Percentiles rank a stretch among this genome's conserved stretches.
Evolutionary conservation across 23 red algal species (phyloP).

Genomic region (Gracilaria domingensis): DNA sequence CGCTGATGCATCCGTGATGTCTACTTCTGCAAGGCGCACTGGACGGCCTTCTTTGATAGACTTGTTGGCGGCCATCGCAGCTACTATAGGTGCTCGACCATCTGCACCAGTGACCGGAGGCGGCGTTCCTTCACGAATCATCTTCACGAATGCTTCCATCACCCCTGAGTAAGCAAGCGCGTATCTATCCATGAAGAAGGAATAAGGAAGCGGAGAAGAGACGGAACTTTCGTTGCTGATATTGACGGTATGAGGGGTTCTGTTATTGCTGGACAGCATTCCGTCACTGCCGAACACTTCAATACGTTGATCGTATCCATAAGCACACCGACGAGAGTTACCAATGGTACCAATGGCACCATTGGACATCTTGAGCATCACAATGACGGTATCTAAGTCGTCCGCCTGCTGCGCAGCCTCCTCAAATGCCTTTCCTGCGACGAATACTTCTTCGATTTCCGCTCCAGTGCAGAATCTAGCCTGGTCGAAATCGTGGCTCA

Average conservation of each 20-base stretch:
- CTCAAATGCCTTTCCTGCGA: conserved; percentile 81
- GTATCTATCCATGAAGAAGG: conserved; percentile 98
- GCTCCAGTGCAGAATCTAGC: conserved; percentile 86
- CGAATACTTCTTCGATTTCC: conserved; percentile 87
- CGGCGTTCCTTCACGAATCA: conserved; percentile 78
- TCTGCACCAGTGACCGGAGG: conserved; percentile 82
- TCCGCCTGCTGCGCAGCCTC: conserved; percentile 79
- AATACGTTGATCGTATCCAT: conserved; percentile 97
- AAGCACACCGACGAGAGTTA: conserved; percentile 84
- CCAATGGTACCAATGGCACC: conserved; percentile 94
- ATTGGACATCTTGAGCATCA: conserved; percentile 93
- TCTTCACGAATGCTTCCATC: conserved; percentile 90
- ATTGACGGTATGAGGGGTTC: conserved; percentile 81
- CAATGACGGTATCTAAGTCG: conserved; percentile 90
- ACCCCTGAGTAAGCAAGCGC: conserved; percentile 91
- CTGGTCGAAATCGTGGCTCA: conserved; percentile 99
- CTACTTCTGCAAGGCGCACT: conserved; percentile 89
- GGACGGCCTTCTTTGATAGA: conserved; percentile 81
- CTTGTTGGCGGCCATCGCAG: conserved; percentile 92
- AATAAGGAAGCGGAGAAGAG: conserved; percentile 76
- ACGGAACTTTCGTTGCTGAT: conserved; percentile 61
- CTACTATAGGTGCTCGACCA: conserved; percentile 91
- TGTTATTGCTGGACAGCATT: conserved; percentile 89
- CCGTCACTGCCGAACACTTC: conserved; percentile 97
- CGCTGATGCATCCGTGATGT: conserved; percentile 44